Conservation (phyloP, 1,139 yeast species). For the Nakaseomyces uthaithaninus region DNA sequence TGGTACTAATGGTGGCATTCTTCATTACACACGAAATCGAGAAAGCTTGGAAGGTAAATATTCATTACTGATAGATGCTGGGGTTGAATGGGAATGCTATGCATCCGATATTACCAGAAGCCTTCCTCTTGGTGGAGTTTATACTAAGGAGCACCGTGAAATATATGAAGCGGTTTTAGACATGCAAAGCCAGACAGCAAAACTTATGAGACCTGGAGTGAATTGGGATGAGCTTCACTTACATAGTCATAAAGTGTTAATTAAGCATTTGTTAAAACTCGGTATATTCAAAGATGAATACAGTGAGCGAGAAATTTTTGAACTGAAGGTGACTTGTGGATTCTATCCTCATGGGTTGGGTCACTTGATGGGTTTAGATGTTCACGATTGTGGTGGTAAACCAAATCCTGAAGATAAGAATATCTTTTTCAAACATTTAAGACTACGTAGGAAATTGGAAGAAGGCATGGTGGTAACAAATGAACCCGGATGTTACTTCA, state of each 20-base stretch:
- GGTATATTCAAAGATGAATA: constrained; percentile 67
- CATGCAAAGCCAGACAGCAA: constrained; percentile 73
- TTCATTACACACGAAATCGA: constrained; percentile 84
- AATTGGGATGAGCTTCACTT: constrained; percentile 81
- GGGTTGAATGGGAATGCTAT: constrained; percentile 92
- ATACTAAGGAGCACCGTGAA: constrained; percentile 79
- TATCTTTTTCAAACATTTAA: constrained; percentile 62
- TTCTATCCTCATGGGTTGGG: constrained; percentile 96
- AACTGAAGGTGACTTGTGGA: constrained; percentile 61
- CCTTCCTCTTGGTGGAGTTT: constrained; percentile 84
- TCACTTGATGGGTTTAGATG: constrained; percentile 87
- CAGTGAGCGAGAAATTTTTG: constrained; percentile 56
- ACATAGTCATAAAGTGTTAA: constrained; percentile 67
- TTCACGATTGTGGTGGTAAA: constrained; percentile 89
- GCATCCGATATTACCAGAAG: constrained; percentile 93
- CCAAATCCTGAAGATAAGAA: constrained; percentile 80
- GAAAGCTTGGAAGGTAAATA: constrained; percentile 51
- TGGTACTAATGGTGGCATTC: constrained; percentile 84
- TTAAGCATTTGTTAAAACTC: constrained; percentile 58
- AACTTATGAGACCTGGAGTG: constrained; percentile 68
- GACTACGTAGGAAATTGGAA: constrained; percentile 67
- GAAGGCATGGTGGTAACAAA: constrained; percentile 84
- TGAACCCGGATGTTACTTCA: constrained; percentile 92
- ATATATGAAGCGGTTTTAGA: constrained; percentile 73
- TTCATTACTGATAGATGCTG: constrained; percentile 84